Percentiles rank a stretch among this genome's conserved stretches.
Conservation (phyloP, 2,329 filamentous ascomycete genomes). For the Aurifilum marmelostoma region DNA sequence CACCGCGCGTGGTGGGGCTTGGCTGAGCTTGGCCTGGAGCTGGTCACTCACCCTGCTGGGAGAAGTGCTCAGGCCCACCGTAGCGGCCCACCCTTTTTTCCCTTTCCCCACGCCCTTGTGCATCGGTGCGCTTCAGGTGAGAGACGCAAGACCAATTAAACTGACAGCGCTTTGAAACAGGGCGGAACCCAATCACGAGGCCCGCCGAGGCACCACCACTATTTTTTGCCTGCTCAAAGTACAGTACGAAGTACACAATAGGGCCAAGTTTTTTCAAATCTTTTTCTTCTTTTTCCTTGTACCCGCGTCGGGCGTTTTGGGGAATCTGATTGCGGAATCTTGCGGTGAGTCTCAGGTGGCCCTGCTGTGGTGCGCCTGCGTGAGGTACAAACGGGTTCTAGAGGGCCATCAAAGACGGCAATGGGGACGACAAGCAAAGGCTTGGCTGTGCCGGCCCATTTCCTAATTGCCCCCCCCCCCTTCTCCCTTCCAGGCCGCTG, state of each 20-base stretch:
- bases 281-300: not conserved
- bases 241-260: no score
- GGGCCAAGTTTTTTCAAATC: no score
- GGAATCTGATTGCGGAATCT: conserved; percentile 4
- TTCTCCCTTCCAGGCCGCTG: not conserved
- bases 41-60: no score
- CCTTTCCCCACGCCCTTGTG: conserved; percentile 9
- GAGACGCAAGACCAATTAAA: conserved; percentile 11
- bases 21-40: not conserved
- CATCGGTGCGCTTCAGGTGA: conserved; percentile 24
- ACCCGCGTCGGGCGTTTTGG: not conserved
- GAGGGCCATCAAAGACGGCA: not conserved
- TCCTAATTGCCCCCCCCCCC: not conserved
- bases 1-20: not conserved
- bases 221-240: not conserved
- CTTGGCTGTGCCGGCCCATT: not conserved
- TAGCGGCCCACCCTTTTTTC: conserved; percentile 8
- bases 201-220: not conserved
- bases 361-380: not conserved
- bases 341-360: conserved; percentile 23
- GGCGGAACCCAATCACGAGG: conserved; percentile 15
- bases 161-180: conserved; percentile 14
- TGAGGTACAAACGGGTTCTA: not conserved
- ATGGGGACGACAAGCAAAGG: not conserved
- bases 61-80: conserved; percentile 2